Percentiles rank a stretch among this genome's conserved stretches.
Conservation (phyloP, 2,329 filamentous ascomycete species). For the Graphiopsis chlorocephala region DNA sequence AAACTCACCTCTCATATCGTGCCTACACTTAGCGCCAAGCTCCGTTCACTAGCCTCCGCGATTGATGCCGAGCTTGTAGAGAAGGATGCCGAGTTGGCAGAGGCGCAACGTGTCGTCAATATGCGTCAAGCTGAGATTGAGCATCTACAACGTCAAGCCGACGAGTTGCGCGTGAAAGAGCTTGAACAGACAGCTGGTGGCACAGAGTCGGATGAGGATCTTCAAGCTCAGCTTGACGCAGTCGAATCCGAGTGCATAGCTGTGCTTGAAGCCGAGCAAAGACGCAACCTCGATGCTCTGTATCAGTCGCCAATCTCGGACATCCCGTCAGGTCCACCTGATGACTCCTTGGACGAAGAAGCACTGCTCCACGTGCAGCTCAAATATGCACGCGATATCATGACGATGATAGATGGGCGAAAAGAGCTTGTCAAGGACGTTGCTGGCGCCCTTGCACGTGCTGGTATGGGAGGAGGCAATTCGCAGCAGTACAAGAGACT, state of each 20-base stretch:
- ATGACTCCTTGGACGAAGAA: slow-evolving; percentile 39
- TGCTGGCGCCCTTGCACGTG: slow-evolving; percentile 64
- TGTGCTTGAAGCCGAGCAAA: slow-evolving; percentile 46
- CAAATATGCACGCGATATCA: slow-evolving; percentile 57
- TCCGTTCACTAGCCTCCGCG: slow-evolving; percentile 42
- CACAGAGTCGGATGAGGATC: slow-evolving; percentile 37
- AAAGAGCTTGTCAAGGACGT: slow-evolving; percentile 64
- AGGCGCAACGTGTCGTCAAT: slow-evolving; percentile 47
- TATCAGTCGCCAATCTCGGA: slow-evolving; percentile 19
- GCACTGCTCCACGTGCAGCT: slow-evolving; percentile 55
- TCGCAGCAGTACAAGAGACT: slow-evolving; percentile 59
- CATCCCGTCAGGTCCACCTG: slow-evolving; percentile 43
- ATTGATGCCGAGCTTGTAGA: slow-evolving; percentile 75
- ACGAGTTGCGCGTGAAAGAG: slow-evolving; percentile 55
- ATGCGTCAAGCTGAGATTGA: slow-evolving; percentile 68
- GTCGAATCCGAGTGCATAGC: slow-evolving; percentile 42
- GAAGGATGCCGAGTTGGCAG: slow-evolving; percentile 56
- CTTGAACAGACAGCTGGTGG: slow-evolving; percentile 45
- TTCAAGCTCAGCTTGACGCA: slow-evolving; percentile 33
- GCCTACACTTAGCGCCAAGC: slow-evolving; percentile 51
- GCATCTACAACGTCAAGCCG: slow-evolving; percentile 50
- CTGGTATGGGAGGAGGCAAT: slow-evolving; percentile 61
- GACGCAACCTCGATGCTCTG: slow-evolving; percentile 31
- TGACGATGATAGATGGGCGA: slow-evolving; percentile 58
- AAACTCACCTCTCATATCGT: slow-evolving; percentile 63